phyloP scores from a whole-genome alignment of 495 filamentous ascomycete species.

The Trichoderma erinaceum region DNA sequence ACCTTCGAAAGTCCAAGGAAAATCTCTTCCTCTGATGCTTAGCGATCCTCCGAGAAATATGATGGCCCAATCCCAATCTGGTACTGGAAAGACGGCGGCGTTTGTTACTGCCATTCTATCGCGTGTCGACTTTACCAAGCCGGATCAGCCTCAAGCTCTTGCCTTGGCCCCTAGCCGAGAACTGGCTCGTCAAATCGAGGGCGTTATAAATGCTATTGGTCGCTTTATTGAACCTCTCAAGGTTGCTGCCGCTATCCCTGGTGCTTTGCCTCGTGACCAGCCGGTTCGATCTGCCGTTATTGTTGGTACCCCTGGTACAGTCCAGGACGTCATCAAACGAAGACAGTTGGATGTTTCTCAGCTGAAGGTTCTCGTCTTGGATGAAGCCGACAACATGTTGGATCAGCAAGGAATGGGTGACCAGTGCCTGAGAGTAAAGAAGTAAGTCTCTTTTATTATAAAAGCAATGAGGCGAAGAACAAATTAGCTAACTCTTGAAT shows the following conservation, averaged over 20 bases:
- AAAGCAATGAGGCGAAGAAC: not conserved
- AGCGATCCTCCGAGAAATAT: slow-evolving; percentile 78
- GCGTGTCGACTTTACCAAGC: slow-evolving; percentile 64
- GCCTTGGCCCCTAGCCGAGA: slow-evolving; percentile 91
- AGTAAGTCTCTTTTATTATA: slow-evolving; percentile 43
- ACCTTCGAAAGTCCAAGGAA: slow-evolving; percentile 95
- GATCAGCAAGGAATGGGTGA: slow-evolving; percentile 92
- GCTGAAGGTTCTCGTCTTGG: slow-evolving; percentile 74
- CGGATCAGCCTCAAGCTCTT: slow-evolving; percentile 73
- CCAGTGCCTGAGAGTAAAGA: slow-evolving; percentile 84
- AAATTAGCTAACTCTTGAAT: slow-evolving; percentile 21
- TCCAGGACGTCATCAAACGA: slow-evolving; percentile 74
- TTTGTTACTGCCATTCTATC: slow-evolving; percentile 88
- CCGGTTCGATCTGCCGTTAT: slow-evolving; percentile 67
- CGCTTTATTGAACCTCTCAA: slow-evolving; percentile 66
- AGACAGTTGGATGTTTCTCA: slow-evolving; percentile 57
- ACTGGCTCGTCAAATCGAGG: slow-evolving; percentile 87
- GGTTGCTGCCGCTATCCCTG: slow-evolving; percentile 74
- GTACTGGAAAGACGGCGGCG: slow-evolving; percentile 96
- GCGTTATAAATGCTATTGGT: slow-evolving; percentile 74
- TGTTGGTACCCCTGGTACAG: slow-evolving; percentile 91
- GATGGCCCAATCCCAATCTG: slow-evolving; percentile 97
- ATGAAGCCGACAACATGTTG: slow-evolving; percentile 94
- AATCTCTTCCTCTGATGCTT: slow-evolving; percentile 81
- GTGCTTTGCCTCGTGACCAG: slow-evolving; percentile 54